Conservation (phyloP, 768 basidiomycete genomes). For the Amyloporia xantha region DNA sequence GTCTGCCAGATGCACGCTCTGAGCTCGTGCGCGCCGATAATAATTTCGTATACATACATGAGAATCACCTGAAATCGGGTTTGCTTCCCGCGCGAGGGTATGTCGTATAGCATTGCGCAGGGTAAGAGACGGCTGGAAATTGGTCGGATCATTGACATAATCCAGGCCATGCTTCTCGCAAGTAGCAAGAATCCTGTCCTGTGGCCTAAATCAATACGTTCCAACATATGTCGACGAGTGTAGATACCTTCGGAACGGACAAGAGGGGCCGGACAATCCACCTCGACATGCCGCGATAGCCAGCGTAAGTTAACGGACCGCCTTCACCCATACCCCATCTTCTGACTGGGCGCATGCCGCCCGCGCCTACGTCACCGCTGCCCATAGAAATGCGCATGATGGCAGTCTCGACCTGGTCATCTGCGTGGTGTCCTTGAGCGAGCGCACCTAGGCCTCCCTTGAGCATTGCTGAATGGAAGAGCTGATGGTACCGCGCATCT, state of each 20-base stretch:
- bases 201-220: conserved; percentile 3
- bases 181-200: conserved; percentile 80
- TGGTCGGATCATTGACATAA: conserved; percentile 65
- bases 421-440: conserved; percentile 71
- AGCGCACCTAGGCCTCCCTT: conserved; percentile 32
- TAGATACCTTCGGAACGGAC: conserved; percentile 55
- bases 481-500: conserved; percentile 44
- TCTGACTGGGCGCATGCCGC: conserved; percentile 61
- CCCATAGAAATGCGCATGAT: conserved; percentile 62
- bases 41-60: too few relatives aligned
- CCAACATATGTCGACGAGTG: background rate
- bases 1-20: too few relatives aligned
- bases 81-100: conserved; percentile 18
- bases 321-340: conserved; percentile 73
- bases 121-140: conserved; percentile 68
- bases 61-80: background rate
- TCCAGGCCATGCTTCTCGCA: conserved; percentile 55
- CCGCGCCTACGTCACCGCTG: conserved; percentile 48
- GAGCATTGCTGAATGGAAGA: conserved; percentile 46
- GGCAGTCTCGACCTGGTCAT: conserved; percentile 81
- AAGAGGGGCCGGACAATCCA: conserved; percentile 75
- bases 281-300: conserved; percentile 49
- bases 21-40: too few relatives aligned
- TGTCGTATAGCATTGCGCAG: conserved; percentile 69
- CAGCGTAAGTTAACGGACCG: conserved; percentile 34